Evolutionary conservation across 768 basidiomycete genomes (phyloP), one percentile per base, ranked within the genome.

Genomic region (Panaeolus papilionaceus): DNA sequence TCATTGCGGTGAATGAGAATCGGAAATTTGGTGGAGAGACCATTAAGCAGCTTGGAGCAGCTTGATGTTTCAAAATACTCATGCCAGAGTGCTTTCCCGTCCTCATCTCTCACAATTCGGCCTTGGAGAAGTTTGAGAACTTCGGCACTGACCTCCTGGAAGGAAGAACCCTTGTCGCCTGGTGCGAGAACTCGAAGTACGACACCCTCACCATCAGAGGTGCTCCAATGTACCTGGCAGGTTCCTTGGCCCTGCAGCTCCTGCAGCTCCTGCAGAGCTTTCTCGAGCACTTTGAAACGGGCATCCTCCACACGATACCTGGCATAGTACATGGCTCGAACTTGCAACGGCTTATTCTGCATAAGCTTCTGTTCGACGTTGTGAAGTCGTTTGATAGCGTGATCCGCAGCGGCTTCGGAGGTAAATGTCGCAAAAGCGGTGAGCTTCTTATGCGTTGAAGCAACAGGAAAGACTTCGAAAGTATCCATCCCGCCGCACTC

Each of bases 21-120:
- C 9, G 70, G 47, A 67, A 82, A 82, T 23, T 85, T 39, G 33
- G 73, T 72, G 61, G 65, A 65, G 16, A 63, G 44, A 26, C 39
- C 45, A n/a, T 80, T 78, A 37, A 88, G 63, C 9, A 75, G 75
- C 28, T 77, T 77, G 23, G 67, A 65, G 45, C 85, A 83, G 66
- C 80, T 82, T n/a, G 77, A 62, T n/a, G 77, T 74, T 16, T 81
- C 78, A 66, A 88, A 82, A 65, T 84, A 85, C 18, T 82, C 81
- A 62, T 85, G 82, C 86, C 88, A 88, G 3, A 83, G 67, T 1
- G 69, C 66, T 23, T 68, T 67, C 0, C 74, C 75, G 3, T 81
- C 79, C 0, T 77, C 68, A 9, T 65, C 74, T 14, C 69, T 70
- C 38, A 84, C 65, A 14, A 81, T 66, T 14, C 79, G 72, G 7